A percentile compares a stretch with the other conserved stretches of the same genome.
Evolutionary conservation across 495 filamentous ascomycete species (phyloP).

Genomic region (Penicillium flavigenum): DNA sequence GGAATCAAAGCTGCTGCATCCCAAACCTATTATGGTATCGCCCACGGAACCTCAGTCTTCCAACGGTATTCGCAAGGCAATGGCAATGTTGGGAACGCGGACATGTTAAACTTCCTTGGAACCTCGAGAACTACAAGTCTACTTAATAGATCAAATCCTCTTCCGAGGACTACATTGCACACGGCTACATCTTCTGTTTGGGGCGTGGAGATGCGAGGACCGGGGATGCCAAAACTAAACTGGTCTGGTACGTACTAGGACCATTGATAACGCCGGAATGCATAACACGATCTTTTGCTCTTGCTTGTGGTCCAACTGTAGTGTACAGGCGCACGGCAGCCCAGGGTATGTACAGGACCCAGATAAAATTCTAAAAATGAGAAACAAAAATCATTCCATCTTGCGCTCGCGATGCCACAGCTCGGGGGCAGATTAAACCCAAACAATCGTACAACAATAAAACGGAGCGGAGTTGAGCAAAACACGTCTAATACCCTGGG

Average conservation of each 20-base stretch:
- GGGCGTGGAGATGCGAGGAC: conserved; percentile 6
- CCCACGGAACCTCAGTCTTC: conserved; percentile 25
- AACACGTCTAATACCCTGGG: conserved; percentile 41
- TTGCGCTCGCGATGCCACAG: conserved; percentile 51
- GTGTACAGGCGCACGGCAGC: conserved; percentile 47
- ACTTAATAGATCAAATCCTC: not conserved
- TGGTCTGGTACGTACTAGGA: conserved; percentile 7
- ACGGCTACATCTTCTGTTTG: conserved; percentile 9
- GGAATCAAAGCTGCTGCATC: conserved; percentile 39
- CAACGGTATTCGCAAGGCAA: conserved; percentile 34
- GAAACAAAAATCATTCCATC: conserved; percentile 43
- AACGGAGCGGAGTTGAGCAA: conserved; percentile 39
- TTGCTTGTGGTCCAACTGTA: conserved; percentile 47
- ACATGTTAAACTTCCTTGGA: conserved; percentile 20
- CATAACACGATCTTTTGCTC: conserved; percentile 48
- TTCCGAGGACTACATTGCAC: not conserved
- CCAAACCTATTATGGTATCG: conserved; percentile 34
- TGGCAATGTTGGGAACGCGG: conserved; percentile 37
- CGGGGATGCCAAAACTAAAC: conserved; percentile 4
- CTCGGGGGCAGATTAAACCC: conserved; percentile 45
- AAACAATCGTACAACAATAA: conserved; percentile 55
- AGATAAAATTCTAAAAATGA: conserved; percentile 47
- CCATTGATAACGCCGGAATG: conserved; percentile 33
- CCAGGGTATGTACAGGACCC: conserved; percentile 53
- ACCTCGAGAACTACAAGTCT: not conserved